A percentile compares a stretch with the other conserved stretches of the same genome.
Conservation (phyloP, 2,329 filamentous ascomycete species). For the Hymenoscyphus infarciens region DNA sequence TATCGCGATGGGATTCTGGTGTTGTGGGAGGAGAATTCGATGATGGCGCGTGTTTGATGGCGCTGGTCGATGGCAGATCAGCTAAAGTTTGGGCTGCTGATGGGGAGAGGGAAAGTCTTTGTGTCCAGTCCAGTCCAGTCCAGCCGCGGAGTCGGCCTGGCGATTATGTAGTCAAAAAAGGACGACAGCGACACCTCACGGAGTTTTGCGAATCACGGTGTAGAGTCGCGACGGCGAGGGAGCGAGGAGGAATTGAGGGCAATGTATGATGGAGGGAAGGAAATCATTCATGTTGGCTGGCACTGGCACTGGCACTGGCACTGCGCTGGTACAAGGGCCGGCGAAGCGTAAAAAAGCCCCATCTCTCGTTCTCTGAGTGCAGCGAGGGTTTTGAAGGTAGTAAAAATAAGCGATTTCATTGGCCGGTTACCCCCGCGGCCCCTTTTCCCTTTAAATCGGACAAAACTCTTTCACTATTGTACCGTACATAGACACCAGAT, state of each 20-base stretch:
- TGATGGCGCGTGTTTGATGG: conserved; percentile 14
- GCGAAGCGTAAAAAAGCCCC: conserved; percentile 6
- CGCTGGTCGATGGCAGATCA: conserved; percentile 14
- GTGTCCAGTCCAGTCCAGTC: conserved; percentile 7
- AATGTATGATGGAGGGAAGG: conserved; percentile 1
- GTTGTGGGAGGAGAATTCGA: conserved; percentile 9
- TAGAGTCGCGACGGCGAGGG: conserved; percentile 2
- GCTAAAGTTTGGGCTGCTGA: conserved; percentile 13
- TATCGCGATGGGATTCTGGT: neutral
- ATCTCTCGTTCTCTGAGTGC: neutral
- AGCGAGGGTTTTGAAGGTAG: neutral
- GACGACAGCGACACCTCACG: conserved; percentile 1
- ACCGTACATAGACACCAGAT: too few relatives aligned
- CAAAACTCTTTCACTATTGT: too few relatives aligned
- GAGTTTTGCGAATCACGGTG: conserved; percentile 1
- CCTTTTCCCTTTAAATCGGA: too few relatives aligned
- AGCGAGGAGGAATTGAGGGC: neutral
- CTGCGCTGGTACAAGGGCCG: neutral
- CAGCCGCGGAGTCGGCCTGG: conserved; percentile 8
- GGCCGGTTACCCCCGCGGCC: neutral
- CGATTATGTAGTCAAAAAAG: conserved; percentile 3
- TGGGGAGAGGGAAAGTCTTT: conserved; percentile 14
- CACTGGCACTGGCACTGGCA: conserved; percentile 2
- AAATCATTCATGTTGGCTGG: conserved; percentile 7
- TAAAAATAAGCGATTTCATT: neutral